These are phyloP conservation scores for Talaromyces marneffei DNA, from an alignment of 2,329 filamentous ascomycete genomes.

Conservation along the genomic window DNA sequence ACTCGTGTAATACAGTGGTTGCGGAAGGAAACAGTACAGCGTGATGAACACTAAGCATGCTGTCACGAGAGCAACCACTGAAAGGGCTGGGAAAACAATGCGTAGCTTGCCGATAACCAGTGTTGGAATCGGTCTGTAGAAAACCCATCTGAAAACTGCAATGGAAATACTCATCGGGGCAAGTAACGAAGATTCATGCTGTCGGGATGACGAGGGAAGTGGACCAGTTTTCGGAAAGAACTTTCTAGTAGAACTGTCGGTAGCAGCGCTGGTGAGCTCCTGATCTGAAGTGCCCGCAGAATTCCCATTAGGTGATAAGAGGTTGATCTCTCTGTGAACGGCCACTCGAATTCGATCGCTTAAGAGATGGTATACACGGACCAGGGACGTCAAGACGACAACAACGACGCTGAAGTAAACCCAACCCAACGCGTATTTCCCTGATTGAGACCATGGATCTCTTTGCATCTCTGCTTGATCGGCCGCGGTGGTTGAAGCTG, in stretches of 20 bases:
- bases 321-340: slow-evolving; percentile 75
- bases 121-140: slow-evolving; percentile 79
- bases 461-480: slow-evolving; percentile 51
- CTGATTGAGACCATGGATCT: slow-evolving; percentile 75
- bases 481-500: slow-evolving; percentile 50
- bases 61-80: slow-evolving; percentile 62
- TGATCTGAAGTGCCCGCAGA: slow-evolving; percentile 55
- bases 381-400: slow-evolving; percentile 58
- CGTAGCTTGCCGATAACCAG: slow-evolving; percentile 61
- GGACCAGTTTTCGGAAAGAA: slow-evolving; percentile 67
- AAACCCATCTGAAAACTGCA: slow-evolving; percentile 79
- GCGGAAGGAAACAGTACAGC: slow-evolving; percentile 78
- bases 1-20: slow-evolving; percentile 83
- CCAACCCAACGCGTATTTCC: slow-evolving; percentile 82
- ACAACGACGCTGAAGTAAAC: slow-evolving; percentile 79
- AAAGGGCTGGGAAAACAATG: slow-evolving; percentile 74
- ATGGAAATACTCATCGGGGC: slow-evolving; percentile 69
- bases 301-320: slow-evolving; percentile 47
- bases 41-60: slow-evolving; percentile 66
- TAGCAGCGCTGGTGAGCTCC: slow-evolving; percentile 55
- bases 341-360: slow-evolving; percentile 89
- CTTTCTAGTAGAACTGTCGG: slow-evolving; percentile 58
- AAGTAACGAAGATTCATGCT: slow-evolving; percentile 68
- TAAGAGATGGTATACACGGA: slow-evolving; percentile 82
- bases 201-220: slow-evolving; percentile 53